phyloP scores from a whole-genome alignment of 176 grass and related monocot genomes.

The Musa acuminata region DNA sequence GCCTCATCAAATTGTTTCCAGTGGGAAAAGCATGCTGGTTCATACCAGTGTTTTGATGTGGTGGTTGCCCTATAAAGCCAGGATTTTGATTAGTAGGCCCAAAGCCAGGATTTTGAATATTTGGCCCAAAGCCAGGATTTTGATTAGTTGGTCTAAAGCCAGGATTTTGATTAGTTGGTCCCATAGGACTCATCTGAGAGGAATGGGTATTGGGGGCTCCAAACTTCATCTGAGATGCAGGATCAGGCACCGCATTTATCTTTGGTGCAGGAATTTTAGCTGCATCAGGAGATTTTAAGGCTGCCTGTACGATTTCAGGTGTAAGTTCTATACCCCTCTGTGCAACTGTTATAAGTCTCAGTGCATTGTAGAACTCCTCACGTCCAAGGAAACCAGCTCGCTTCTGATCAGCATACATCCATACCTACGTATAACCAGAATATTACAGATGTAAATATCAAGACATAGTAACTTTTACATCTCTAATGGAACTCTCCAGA shows the following conservation, averaged over 20 bases:
- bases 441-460: not conserved
- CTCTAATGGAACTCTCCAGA: not conserved
- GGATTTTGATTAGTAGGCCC: constrained; percentile 28
- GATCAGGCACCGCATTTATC: constrained; percentile 30
- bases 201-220: constrained; percentile 30
- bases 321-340: constrained; percentile 73
- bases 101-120: constrained; percentile 23
- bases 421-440: constrained; percentile 46
- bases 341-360: constrained; percentile 80
- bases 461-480: constrained; percentile 8
- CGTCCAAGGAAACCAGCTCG: constrained; percentile 74
- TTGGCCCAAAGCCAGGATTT: constrained; percentile 7
- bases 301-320: constrained; percentile 73
- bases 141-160: constrained; percentile 14
- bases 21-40: constrained; percentile 31
- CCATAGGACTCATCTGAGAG: constrained; percentile 6
- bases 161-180: constrained; percentile 29
- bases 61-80: constrained; percentile 30
- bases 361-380: constrained; percentile 79
- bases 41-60: constrained; percentile 8
- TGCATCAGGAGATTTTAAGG: constrained; percentile 65
- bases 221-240: constrained; percentile 13
- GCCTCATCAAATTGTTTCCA: constrained; percentile 32
- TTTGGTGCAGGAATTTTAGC: constrained; percentile 78
- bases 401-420: constrained; percentile 80